phyloP scores from a whole-genome alignment of 2,329 filamentous ascomycete genomes.

The Alternaria sp. region DNA sequence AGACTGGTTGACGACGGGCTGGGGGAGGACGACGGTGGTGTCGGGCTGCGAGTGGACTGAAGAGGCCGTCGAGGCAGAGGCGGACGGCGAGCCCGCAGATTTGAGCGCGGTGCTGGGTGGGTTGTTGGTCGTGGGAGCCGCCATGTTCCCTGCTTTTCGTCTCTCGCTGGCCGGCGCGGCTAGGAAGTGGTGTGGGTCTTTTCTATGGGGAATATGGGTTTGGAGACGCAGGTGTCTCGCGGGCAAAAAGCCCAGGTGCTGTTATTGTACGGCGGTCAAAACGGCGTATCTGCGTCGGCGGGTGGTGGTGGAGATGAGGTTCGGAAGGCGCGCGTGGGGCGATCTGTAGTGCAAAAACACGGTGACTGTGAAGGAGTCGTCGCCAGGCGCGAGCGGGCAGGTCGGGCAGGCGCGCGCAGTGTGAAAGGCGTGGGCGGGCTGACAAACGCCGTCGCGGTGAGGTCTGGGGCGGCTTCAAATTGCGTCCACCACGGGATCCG shows the following conservation, averaged over 20 bases:
- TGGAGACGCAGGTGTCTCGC: slow-evolving; percentile 49
- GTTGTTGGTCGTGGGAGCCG: slow-evolving; percentile 38
- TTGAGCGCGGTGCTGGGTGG: slow-evolving; percentile 35
- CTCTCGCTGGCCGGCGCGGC: slow-evolving; percentile 17
- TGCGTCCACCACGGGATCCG: background rate
- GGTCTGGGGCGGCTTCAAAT: slow-evolving; percentile 4
- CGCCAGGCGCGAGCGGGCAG: slow-evolving; percentile 1
- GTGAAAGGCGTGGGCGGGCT: slow-evolving; percentile 5
- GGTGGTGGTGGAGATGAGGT: slow-evolving; percentile 39
- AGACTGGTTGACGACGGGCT: slow-evolving; percentile 33
- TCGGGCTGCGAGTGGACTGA: slow-evolving; percentile 49
- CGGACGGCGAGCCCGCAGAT: slow-evolving; percentile 39
- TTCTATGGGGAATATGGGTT: slow-evolving; percentile 17
- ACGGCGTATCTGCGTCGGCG: slow-evolving; percentile 40
- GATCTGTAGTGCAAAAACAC: slow-evolving; percentile 39
- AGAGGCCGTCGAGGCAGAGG: slow-evolving; percentile 45
- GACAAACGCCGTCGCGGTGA: slow-evolving; percentile 15
- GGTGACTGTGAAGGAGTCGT: slow-evolving; percentile 22
- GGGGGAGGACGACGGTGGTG: slow-evolving; percentile 32
- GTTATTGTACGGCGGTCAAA: slow-evolving; percentile 47
- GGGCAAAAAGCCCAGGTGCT: slow-evolving; percentile 48
- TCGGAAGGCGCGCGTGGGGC: slow-evolving; percentile 38
- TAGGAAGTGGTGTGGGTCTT: slow-evolving; percentile 17
- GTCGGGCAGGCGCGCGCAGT: slow-evolving; percentile 3
- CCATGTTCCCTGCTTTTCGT: slow-evolving; percentile 35